These are phyloP conservation scores for Calvatia gigantea DNA, from an alignment of 768 basidiomycete species.

Conservation along the genomic window DNA sequence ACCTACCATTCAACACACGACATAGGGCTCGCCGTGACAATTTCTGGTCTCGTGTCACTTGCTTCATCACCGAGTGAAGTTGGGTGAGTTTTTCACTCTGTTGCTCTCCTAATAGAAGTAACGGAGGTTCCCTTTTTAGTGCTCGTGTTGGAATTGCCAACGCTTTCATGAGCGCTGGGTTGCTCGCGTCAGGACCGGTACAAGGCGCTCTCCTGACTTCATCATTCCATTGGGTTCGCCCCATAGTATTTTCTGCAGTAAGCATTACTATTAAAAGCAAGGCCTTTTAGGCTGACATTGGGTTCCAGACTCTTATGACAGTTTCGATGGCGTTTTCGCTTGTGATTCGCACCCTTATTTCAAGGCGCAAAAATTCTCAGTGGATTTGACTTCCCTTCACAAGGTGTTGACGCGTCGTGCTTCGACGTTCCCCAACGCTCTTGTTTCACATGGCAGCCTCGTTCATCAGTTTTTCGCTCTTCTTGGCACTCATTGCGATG, in stretches of 20 bases:
- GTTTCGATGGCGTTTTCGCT: neutral
- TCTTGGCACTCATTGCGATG: too few species aligned
- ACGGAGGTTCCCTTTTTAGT: neutral
- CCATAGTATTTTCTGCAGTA: conserved; percentile 43
- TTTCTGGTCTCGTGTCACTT: conserved; percentile 27
- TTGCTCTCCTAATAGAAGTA: neutral
- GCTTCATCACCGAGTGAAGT: conserved; percentile 30
- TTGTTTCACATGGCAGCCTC: too few species aligned
- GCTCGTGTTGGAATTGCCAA: conserved; percentile 9
- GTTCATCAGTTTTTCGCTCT: too few species aligned
- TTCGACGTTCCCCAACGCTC: too few species aligned
- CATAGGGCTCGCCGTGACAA: conserved; percentile 31
- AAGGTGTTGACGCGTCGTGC: neutral
- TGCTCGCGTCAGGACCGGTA: conserved; percentile 1
- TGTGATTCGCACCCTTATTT: conserved; percentile 5
- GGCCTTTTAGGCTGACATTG: too few species aligned
- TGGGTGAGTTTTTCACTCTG: conserved; percentile 24
- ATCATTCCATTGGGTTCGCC: conserved; percentile 38
- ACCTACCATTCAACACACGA: neutral
- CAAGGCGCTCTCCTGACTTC: conserved; percentile 42
- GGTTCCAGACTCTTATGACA: conserved; percentile 5
- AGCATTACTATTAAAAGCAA: conserved; percentile 13
- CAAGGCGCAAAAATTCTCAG: neutral
- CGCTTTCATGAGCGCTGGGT: conserved; percentile 7
- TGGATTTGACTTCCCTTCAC: neutral